phyloP scores from a whole-genome alignment of 352 stramenopile species.

The Globisporangium lucens region DNA sequence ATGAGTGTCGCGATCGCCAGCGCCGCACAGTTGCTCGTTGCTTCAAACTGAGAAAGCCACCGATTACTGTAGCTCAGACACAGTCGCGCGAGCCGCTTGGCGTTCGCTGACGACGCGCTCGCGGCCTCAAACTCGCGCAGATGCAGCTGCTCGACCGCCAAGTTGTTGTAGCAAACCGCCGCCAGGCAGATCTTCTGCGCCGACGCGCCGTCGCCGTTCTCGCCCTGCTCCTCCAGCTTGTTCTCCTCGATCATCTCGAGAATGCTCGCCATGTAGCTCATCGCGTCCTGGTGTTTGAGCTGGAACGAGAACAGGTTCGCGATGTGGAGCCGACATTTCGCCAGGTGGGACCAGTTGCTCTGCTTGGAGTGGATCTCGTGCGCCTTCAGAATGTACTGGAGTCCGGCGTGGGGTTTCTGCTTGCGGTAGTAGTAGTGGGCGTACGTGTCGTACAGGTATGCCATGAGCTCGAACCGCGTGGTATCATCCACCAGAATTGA shows the following conservation, averaged over 20 bases:
- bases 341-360: slow-evolving; percentile 79
- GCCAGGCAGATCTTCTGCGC: slow-evolving; percentile 90
- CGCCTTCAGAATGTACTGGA: slow-evolving; percentile 84
- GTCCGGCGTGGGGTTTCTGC: slow-evolving; percentile 73
- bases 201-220: slow-evolving; percentile 36
- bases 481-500: slow-evolving; percentile 53
- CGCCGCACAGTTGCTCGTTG: slow-evolving; percentile 73
- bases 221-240: slow-evolving; percentile 59
- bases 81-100: slow-evolving; percentile 82
- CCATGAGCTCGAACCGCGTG: slow-evolving; percentile 68
- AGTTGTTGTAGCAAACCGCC: slow-evolving; percentile 91
- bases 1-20: slow-evolving; percentile 69
- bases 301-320: slow-evolving; percentile 74
- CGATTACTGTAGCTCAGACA: slow-evolving; percentile 91
- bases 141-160: slow-evolving; percentile 89
- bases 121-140: slow-evolving; percentile 80
- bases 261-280: slow-evolving; percentile 77
- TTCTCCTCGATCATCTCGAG: slow-evolving; percentile 89
- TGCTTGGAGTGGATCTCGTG: slow-evolving; percentile 78
- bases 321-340: slow-evolving; percentile 89
- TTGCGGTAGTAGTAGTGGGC: slow-evolving; percentile 90
- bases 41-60: slow-evolving; percentile 87
- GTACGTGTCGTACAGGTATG: slow-evolving; percentile 85
- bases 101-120: slow-evolving; percentile 76
- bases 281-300: slow-evolving; percentile 74